phyloP scores from a whole-genome alignment of 139 green algal genomes.

The Tetraselmis chui region DNA sequence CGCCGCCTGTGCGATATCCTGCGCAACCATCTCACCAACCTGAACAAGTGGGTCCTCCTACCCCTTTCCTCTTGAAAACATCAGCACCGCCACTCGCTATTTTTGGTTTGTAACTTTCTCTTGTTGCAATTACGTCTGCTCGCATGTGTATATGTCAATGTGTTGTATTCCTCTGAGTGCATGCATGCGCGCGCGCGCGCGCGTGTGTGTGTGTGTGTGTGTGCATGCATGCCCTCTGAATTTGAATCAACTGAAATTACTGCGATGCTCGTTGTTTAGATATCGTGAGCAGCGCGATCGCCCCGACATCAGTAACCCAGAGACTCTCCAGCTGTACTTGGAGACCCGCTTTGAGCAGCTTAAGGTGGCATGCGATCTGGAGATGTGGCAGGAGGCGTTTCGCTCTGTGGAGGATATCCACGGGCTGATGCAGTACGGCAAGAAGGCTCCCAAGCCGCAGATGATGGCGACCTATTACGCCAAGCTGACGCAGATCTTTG shows the following conservation, averaged over 20 bases:
- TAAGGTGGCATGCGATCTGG: constrained; percentile 87
- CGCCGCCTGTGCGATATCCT: constrained; percentile 96
- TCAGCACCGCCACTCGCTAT: no score
- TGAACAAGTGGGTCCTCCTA: constrained; percentile 80
- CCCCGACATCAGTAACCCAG: constrained; percentile 82
- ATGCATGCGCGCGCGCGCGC: no score
- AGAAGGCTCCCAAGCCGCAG: constrained; percentile 80
- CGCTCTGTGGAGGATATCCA: constrained; percentile 97
- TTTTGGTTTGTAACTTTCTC: no score
- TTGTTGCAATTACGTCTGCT: no score
- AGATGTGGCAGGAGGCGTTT: constrained; percentile 98
- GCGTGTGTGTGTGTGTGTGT: no score
- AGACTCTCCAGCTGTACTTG: constrained; percentile 86
- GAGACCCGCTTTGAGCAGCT: constrained; percentile 98
- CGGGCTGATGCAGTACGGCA: constrained; percentile 75
- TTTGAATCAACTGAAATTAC: no score
- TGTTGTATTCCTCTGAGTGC: no score
- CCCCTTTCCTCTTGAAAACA: no score
- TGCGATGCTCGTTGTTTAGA: constrained; percentile 6
- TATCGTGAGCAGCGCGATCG: constrained; percentile 80
- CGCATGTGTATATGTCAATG: no score
- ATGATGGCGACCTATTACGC: constrained; percentile 96
- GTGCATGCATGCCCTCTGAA: no score
- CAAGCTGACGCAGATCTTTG: constrained; percentile 85
- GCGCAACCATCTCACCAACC: constrained; percentile 91